Evolutionary conservation across 2,329 filamentous ascomycete genomes (phyloP).

Genomic region (Fusarium stilboides): DNA sequence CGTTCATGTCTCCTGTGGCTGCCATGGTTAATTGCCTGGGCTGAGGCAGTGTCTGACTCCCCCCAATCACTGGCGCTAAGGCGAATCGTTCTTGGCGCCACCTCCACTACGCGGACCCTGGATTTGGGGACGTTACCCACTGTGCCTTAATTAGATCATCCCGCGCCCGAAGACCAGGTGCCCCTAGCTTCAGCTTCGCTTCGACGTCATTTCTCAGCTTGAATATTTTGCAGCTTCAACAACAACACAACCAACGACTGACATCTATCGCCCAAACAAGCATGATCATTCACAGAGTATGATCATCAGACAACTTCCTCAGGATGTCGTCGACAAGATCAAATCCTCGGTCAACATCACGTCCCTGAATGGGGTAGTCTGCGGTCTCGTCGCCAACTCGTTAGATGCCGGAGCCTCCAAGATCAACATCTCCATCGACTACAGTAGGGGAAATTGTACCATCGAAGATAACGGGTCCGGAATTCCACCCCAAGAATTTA

Average conservation of each 20-base stretch:
- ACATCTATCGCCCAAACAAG: conserved; percentile 11
- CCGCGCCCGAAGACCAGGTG: conserved; percentile 14
- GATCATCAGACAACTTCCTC: conserved; percentile 79
- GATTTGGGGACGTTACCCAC: conserved; percentile 41
- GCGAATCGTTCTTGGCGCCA: conserved; percentile 43
- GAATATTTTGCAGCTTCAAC: conserved; percentile 15
- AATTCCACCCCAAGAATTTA: conserved; percentile 81
- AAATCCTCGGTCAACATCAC: conserved; percentile 87
- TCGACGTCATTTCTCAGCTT: conserved; percentile 37
- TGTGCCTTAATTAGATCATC: conserved; percentile 42
- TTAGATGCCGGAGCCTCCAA: conserved; percentile 83
- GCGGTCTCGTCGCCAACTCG: conserved; percentile 84
- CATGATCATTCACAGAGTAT: conserved; percentile 57
- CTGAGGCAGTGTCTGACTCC: conserved; percentile 25
- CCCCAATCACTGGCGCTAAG: background rate
- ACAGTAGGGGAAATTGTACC: conserved; percentile 79
- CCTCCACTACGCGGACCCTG: conserved; percentile 44
- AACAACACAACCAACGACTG: conserved; percentile 6
- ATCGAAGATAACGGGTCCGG: conserved; percentile 90
- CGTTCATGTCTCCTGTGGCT: conserved; percentile 20
- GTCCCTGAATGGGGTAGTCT: conserved; percentile 78
- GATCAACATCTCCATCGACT: conserved; percentile 81
- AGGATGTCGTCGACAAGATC: conserved; percentile 82
- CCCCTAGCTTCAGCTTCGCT: conserved; percentile 30
- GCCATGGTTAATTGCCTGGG: conserved; percentile 13